Base-by-base conservation (phyloP, 257 asterid genomes). In the Nicotiana tomentosiformis region DNA sequence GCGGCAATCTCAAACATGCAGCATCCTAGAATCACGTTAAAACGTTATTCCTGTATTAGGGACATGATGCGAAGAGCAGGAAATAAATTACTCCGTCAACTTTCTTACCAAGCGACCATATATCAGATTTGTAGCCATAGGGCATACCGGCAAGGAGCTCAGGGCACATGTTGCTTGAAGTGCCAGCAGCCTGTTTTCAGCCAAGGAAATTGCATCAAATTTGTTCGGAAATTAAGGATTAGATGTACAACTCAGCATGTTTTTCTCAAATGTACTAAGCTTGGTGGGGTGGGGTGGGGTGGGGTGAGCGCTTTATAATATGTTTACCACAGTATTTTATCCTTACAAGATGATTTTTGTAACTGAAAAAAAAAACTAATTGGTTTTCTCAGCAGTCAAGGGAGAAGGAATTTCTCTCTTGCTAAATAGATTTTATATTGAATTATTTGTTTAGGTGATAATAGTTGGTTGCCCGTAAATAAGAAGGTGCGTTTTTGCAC, bases 1-100 rank as follows among this genome's bases (percentile, higher is more conserved):
- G 97, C 98, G 81, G 98, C 97, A 86, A 96, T 94, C 91, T 96
- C 99, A 82, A 96, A 96, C 91, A 96, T 90, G 86, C 98, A 96
- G 82, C 98, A 96, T 69, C 98, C 99, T 94, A 68, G 77, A 72
- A 78, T 58, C 67, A 80, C 29, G 61, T 70, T 32, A 61, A 57
- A 14, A 5, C 46, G 74, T 81, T 14, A 26, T 20, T 12, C 70
- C 58, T 12, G 49, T 30, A 67, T 77, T 49, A 57, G 62, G 32
- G 70, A 78, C 76, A 82, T 5, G 10, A 51, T 29, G 8, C 33
- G 46, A 35, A 46, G 62, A 76, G 84, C 60, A 7, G 62, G 33
- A 6, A 33, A 30, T 49, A 26, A 76, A 32, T 12, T 83, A 37
- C 61, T 37, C 46, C 16, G 7, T 78, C 29, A 9, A 18, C 66